Percentiles rank a stretch among this genome's conserved stretches.
phyloP scores from a whole-genome alignment of 2,329 filamentous ascomycete species.

The Penicillium sclerotigenum region DNA sequence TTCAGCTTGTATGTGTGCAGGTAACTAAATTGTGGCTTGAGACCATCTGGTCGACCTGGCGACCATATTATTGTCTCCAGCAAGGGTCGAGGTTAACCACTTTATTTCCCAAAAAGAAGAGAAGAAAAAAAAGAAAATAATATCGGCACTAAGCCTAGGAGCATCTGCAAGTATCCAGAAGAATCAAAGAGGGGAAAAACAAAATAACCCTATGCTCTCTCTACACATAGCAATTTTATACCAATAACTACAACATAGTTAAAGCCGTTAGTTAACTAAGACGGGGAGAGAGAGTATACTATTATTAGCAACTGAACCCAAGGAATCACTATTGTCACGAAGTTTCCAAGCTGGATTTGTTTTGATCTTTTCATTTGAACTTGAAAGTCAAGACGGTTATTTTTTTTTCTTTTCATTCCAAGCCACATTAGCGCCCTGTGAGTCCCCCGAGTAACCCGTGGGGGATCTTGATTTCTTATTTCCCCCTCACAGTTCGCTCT shows the following conservation, averaged over 20 bases:
- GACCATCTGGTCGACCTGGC: conserved; percentile 5
- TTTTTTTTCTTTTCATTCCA: neutral
- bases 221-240: neutral
- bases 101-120: neutral
- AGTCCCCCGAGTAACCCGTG: conserved; percentile 12
- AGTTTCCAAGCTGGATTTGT: neutral
- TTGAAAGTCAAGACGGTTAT: neutral
- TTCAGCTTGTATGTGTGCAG: neutral
- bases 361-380: neutral
- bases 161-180: neutral
- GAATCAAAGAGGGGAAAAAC: neutral
- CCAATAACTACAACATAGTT: too few species aligned
- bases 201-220: neutral
- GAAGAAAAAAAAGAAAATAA: neutral
- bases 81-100: neutral
- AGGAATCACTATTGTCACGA: neutral
- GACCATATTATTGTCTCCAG: neutral
- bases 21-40: neutral
- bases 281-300: neutral
- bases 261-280: too few species aligned
- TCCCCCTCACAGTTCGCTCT: neutral
- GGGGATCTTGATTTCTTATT: neutral
- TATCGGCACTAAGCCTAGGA: neutral
- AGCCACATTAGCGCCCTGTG: conserved; percentile 10
- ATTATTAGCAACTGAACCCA: conserved; percentile 3